phyloP scores from a whole-genome alignment of 169 alveolate species.

The Fabrea salina region DNA sequence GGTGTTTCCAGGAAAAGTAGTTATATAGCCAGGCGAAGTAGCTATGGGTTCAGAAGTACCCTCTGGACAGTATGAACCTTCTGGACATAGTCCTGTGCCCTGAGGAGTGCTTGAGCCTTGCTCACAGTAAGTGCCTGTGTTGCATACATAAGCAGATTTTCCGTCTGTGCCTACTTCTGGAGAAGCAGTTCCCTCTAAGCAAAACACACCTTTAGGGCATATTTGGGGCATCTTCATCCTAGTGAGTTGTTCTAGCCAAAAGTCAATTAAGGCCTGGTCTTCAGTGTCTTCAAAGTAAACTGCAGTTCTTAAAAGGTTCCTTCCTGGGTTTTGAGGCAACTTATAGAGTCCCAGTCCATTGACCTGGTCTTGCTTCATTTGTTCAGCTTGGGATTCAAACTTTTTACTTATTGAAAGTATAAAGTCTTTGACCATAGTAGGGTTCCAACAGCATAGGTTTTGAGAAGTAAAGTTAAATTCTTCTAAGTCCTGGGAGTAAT shows the following conservation, averaged over 20 bases:
- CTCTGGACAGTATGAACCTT: conserved; percentile 61
- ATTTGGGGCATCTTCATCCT: neutral
- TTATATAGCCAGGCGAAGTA: neutral
- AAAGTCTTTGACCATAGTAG: neutral
- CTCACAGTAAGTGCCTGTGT: conserved; percentile 18
- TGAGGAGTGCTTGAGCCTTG: conserved; percentile 28
- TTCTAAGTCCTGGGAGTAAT: neutral
- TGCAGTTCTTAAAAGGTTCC: neutral
- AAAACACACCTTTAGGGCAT: conserved; percentile 21
- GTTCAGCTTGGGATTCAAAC: neutral
- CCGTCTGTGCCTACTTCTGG: neutral
- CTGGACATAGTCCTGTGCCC: conserved; percentile 42
- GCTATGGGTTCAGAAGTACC: conserved; percentile 41
- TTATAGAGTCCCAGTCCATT: neutral
- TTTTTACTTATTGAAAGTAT: neutral
- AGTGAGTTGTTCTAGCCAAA: neutral
- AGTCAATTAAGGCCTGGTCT: neutral
- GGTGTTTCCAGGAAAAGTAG: neutral
- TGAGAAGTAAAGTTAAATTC: neutral
- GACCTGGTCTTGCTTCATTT: neutral
- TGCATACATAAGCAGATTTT: neutral
- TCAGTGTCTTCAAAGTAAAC: neutral
- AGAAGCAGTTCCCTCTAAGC: neutral
- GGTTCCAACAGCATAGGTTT: conserved; percentile 25
- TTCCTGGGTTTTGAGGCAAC: neutral